Conservation (phyloP, 768 basidiomycete species). For the Suillus lakei region DNA sequence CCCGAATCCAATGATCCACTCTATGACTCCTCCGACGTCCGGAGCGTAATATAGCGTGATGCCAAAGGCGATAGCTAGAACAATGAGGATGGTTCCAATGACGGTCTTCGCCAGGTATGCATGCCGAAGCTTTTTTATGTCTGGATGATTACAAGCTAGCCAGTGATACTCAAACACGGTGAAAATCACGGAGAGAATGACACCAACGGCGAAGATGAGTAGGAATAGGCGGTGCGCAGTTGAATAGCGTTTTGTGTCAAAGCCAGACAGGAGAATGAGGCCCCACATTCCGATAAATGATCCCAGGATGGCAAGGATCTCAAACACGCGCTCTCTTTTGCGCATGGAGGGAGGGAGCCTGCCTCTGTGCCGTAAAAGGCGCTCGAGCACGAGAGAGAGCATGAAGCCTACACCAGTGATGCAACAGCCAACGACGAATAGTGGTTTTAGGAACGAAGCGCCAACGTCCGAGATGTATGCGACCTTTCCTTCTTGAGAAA, state of each 20-base stretch:
- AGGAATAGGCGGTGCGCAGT: constrained; percentile 64
- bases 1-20: constrained; percentile 76
- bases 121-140: constrained; percentile 47
- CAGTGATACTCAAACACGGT: constrained; percentile 73
- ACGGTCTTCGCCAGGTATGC: constrained; percentile 68
- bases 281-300: constrained; percentile 66
- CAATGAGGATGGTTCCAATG: constrained; percentile 61
- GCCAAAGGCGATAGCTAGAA: constrained; percentile 67
- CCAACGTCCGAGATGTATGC: constrained; percentile 83
- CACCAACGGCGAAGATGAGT: constrained; percentile 74
- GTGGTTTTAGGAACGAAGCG: constrained; percentile 74
- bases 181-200: constrained; percentile 74
- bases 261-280: constrained; percentile 70
- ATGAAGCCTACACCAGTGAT: constrained; percentile 69
- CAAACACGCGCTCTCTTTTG: constrained; percentile 57
- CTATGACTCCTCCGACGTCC: constrained; percentile 67
- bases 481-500: constrained; percentile 57
- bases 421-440: constrained; percentile 69
- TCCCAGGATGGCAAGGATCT: constrained; percentile 61
- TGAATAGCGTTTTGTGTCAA: constrained; percentile 64
- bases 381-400: constrained; percentile 61
- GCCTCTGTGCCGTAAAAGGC: constrained; percentile 68
- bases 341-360: constrained; percentile 68
- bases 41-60: constrained; percentile 48
- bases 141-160: constrained; percentile 60